Conservation (phyloP, 805 yeast genomes). For the Candida odintsovae region DNA sequence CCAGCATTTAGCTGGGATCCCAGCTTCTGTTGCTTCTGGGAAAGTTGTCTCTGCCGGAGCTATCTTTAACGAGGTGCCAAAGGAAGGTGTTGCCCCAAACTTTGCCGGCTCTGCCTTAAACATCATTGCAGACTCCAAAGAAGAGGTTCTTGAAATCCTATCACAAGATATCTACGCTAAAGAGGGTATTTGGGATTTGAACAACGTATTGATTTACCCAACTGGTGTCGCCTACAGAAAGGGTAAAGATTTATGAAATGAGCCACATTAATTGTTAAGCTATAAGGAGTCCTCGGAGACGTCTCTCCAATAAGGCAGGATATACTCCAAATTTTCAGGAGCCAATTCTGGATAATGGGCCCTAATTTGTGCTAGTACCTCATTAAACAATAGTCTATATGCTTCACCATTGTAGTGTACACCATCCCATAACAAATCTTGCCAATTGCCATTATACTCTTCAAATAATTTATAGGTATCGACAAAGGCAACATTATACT, state of each 20-base stretch:
- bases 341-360: slow-evolving; percentile 41
- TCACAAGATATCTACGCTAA: slow-evolving; percentile 57
- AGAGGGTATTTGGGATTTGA: slow-evolving; percentile 73
- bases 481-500: slow-evolving; percentile 49
- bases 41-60: slow-evolving; percentile 47
- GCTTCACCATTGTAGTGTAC: slow-evolving; percentile 54
- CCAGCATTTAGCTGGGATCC: slow-evolving; percentile 46
- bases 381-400: slow-evolving; percentile 44
- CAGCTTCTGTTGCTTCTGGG: slow-evolving; percentile 36
- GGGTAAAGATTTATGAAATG: slow-evolving; percentile 23
- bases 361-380: slow-evolving; percentile 33
- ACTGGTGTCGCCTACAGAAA: slow-evolving; percentile 40
- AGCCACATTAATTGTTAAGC: slow-evolving; percentile 1
- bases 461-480: slow-evolving; percentile 44
- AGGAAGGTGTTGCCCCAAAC: slow-evolving; percentile 35
- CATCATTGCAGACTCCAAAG: slow-evolving; percentile 56
- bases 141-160: slow-evolving; percentile 60
- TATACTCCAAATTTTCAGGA: slow-evolving; percentile 34
- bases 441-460: slow-evolving; percentile 33
- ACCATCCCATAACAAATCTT: slow-evolving; percentile 44
- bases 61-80: slow-evolving; percentile 38
- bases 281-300: slow-evolving; percentile 18
- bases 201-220: slow-evolving; percentile 54
- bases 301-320: slow-evolving; percentile 38
- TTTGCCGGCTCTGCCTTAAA: slow-evolving; percentile 69